These are phyloP conservation scores for Allium fistulosum DNA, from an alignment of 106 monocot genomes.

Conservation along the genomic window DNA sequence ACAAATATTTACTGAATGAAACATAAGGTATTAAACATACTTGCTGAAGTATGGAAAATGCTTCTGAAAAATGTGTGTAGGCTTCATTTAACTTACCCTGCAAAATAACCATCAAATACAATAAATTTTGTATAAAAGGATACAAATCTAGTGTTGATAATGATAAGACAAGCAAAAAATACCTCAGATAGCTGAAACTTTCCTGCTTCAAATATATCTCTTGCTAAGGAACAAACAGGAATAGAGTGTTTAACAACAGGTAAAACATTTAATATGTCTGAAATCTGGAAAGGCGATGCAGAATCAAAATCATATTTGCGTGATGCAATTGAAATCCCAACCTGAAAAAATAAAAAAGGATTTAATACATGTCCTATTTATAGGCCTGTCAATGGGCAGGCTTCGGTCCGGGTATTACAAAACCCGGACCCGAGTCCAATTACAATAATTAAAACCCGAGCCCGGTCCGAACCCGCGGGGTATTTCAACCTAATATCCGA, in stretches of 20 bases:
- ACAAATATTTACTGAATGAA: background rate
- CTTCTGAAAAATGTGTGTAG: slow-evolving; percentile 83
- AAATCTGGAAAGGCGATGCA: slow-evolving; percentile 59
- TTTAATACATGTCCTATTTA: too few relatives aligned
- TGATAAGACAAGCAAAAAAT: background rate
- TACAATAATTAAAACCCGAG: too few relatives aligned
- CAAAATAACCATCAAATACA: slow-evolving; percentile 10
- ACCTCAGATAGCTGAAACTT: slow-evolving; percentile 85
- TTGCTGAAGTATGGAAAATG: slow-evolving; percentile 92
- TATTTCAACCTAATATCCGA: too few relatives aligned
- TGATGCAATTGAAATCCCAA: slow-evolving; percentile 74
- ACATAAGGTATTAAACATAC: slow-evolving; percentile 23
- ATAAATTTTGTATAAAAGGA: background rate
- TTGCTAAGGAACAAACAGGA: slow-evolving; percentile 79
- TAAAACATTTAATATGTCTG: slow-evolving; percentile 82
- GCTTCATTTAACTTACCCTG: slow-evolving; percentile 92
- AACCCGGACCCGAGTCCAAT: too few relatives aligned
- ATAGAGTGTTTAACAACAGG: slow-evolving; percentile 97
- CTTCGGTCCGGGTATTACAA: too few relatives aligned
- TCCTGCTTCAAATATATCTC: slow-evolving; percentile 73
- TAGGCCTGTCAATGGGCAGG: too few relatives aligned
- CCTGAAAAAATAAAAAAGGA: slow-evolving; percentile 26
- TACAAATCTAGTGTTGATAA: background rate
- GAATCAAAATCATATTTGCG: slow-evolving; percentile 73
- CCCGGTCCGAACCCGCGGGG: too few relatives aligned